Base-by-base conservation (phyloP, 1,284 basidiomycete species). In the Fomitopsis pinicola region DNA sequence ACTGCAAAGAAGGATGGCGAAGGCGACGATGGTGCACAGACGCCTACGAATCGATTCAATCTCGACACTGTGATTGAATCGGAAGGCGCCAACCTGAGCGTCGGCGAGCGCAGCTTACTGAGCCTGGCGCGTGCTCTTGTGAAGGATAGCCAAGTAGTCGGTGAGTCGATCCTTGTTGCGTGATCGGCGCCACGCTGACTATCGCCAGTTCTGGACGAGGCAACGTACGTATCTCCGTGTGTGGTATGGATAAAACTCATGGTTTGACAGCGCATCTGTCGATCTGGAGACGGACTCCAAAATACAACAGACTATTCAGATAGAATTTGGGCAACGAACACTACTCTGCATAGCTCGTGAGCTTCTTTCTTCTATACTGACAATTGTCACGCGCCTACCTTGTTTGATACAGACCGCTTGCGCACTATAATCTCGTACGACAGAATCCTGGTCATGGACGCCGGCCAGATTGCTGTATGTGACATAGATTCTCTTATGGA, bases 361-460 rank as follows among this genome's bases (percentile, higher is more conserved):
- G 72, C 71, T 1, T 10, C 14, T 8, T 33, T 33, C 30, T 42
- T 19, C 14, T 55, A 12, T 38, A 12, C 17, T 6, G 19, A 5
- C 15, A 53, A 7, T 12, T n/a, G 10, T 1, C 3, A 17, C 35
- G 33, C 12, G 17, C n/a, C 45, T 1, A 55, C 9, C 12, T 1
- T 35, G 22, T 42, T 17, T 19, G 48, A 26, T 19, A 19, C 67
- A 87, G 83, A 87, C 74, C 84, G 88, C 36, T 76, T 94, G 42
- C 81, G 88, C 58, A 95, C 93, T 0, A 94, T 95, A 67, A 80
- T 95, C 59, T 82, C 82, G 0, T 94, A 93, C 71, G 91, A 95
- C 74, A 77, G 87, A 14, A 90, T 94, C 60, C 80, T 85, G 38
- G 85, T 88, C 0, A 72, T 96, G 67, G 86, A 92, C 64, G 80